Conservation (phyloP, 2,329 filamentous ascomycete genomes). For the Monilinia fructicola region DNA sequence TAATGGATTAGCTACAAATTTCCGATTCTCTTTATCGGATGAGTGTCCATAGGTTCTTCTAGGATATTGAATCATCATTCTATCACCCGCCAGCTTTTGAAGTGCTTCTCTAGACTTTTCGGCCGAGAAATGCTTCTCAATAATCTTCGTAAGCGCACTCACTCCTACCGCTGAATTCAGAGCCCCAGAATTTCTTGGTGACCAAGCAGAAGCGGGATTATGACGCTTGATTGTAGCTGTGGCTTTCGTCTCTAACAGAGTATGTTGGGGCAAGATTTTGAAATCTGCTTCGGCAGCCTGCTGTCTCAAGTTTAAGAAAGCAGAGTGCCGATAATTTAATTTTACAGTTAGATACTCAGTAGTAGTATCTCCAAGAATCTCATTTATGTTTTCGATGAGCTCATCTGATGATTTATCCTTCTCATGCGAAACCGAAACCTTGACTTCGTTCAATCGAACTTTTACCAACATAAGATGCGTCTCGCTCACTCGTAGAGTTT, state of each 20-base stretch:
- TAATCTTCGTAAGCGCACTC: slow-evolving; percentile 34
- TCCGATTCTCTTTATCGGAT: slow-evolving; percentile 19
- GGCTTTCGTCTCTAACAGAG: slow-evolving; percentile 53
- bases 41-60: slow-evolving; percentile 18
- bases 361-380: slow-evolving; percentile 51
- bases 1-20: neutral
- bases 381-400: slow-evolving; percentile 59
- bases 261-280: slow-evolving; percentile 46
- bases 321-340: slow-evolving; percentile 57
- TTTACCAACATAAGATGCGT: slow-evolving; percentile 39
- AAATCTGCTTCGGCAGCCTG: slow-evolving; percentile 36
- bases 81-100: slow-evolving; percentile 29
- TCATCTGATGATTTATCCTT: slow-evolving; percentile 50
- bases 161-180: slow-evolving; percentile 36
- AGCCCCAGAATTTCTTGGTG: slow-evolving; percentile 44
- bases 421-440: slow-evolving; percentile 31
- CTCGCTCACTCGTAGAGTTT: slow-evolving; percentile 32
- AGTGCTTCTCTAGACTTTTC: slow-evolving; percentile 32
- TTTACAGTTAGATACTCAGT: slow-evolving; percentile 53
- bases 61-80: slow-evolving; percentile 25
- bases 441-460: slow-evolving; percentile 32
- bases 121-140: slow-evolving; percentile 33
- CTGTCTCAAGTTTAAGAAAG: slow-evolving; percentile 42
- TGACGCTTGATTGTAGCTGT: slow-evolving; percentile 52
- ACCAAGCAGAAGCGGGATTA: slow-evolving; percentile 53